A percentile compares a stretch with the other conserved stretches of the same genome.
phyloP scores from a whole-genome alignment of 2,329 filamentous ascomycete species.

The Dichotomopilus funicola region DNA sequence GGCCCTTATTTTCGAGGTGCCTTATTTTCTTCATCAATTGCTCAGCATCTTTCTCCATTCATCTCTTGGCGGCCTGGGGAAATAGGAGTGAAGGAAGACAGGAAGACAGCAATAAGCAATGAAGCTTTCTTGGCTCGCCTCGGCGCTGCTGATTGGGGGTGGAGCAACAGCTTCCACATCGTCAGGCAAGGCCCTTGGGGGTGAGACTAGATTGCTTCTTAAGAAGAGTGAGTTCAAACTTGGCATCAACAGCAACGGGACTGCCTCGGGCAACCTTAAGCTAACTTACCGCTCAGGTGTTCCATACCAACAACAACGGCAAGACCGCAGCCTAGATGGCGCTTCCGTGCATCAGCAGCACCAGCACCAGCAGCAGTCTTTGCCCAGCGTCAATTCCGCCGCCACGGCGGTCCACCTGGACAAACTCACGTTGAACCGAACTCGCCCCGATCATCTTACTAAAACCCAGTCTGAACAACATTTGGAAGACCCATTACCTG shows the following conservation, averaged over 20 bases:
- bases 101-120: conserved; percentile 26
- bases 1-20: too few relatives aligned
- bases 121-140: conserved; percentile 32
- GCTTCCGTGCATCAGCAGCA: conserved; percentile 56
- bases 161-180: conserved; percentile 42
- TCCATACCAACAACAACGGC: conserved; percentile 53
- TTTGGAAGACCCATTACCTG: not conserved
- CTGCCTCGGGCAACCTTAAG: not conserved
- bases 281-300: conserved; percentile 47
- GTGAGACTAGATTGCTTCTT: conserved; percentile 66
- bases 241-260: not conserved
- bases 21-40: not conserved
- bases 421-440: not conserved
- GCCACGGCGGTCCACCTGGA: conserved; percentile 30
- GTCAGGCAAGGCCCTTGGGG: conserved; percentile 80
- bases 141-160: conserved; percentile 29
- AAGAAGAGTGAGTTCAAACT: conserved; percentile 53
- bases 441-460: too few relatives aligned
- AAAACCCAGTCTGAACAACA: too few relatives aligned
- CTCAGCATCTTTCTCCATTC: not conserved
- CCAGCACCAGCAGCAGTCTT: conserved; percentile 20
- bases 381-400: conserved; percentile 62
- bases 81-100: not conserved
- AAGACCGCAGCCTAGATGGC: conserved; percentile 55
- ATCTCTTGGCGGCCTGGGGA: conserved; percentile 3